phyloP scores from a whole-genome alignment of 2,329 filamentous ascomycete genomes.

The Gaeumannomyces sp. region DNA sequence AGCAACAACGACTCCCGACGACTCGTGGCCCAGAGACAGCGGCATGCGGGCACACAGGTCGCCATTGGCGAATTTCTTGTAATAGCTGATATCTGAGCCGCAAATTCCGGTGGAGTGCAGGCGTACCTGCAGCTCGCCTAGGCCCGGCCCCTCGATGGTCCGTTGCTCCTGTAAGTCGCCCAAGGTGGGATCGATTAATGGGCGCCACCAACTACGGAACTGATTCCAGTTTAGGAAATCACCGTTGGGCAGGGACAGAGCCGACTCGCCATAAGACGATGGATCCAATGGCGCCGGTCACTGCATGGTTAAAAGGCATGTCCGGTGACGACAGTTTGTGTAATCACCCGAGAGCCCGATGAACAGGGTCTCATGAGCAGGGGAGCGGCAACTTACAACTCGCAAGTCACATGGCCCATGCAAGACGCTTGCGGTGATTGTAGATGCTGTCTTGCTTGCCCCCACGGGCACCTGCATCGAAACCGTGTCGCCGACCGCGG shows the following conservation, averaged over 20 bases:
- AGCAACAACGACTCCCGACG: slow-evolving; percentile 51
- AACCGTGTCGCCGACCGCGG: no score
- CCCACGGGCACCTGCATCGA: no score
- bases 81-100: slow-evolving; percentile 52
- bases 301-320: no score
- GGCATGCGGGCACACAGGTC: slow-evolving; percentile 50
- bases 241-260: no score
- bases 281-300: no score
- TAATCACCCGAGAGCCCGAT: no score
- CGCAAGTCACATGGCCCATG: slow-evolving; percentile 42
- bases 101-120: slow-evolving; percentile 56
- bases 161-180: slow-evolving; percentile 42
- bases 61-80: slow-evolving; percentile 37
- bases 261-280: no score
- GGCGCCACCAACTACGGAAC: not conserved
- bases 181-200: not conserved
- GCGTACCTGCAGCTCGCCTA: slow-evolving; percentile 52
- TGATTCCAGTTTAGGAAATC: no score
- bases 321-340: no score
- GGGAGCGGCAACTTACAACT: slow-evolving; percentile 28
- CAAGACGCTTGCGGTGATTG: slow-evolving; percentile 37
- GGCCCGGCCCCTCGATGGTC: slow-evolving; percentile 41
- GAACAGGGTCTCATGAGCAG: slow-evolving; percentile 8
- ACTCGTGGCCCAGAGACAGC: slow-evolving; percentile 55
- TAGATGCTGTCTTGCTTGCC: not conserved